A percentile compares a stretch with the other conserved stretches of the same genome.
Conservation (phyloP, 2,329 filamentous ascomycete species). For the Calonectria henricotiae region DNA sequence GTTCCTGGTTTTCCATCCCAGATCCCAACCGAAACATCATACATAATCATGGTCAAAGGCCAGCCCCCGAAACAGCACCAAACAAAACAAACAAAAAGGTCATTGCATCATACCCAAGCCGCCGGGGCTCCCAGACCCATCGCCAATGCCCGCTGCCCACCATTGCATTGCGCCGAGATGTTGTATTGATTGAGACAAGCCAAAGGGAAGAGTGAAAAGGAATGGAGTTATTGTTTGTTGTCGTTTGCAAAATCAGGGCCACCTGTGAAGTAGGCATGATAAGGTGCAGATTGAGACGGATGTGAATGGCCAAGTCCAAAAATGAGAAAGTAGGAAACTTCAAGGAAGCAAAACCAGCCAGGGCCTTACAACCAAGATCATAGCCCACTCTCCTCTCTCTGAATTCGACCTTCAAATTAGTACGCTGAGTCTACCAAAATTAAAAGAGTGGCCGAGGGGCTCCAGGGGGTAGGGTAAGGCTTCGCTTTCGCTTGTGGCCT, state of each 20-base stretch:
- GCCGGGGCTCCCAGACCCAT: constrained; percentile 34
- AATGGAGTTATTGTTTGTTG: constrained; percentile 23
- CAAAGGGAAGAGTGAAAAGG: constrained; percentile 36
- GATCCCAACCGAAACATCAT: constrained; percentile 41
- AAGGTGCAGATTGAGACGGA: constrained; percentile 12
- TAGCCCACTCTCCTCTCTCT: background rate
- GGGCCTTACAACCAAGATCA: constrained; percentile 10
- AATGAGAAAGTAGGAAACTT: background rate
- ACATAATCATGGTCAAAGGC: constrained; percentile 37
- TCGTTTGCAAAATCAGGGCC: constrained; percentile 26
- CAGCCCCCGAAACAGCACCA: constrained; percentile 33
- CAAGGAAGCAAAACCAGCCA: constrained; percentile 17
- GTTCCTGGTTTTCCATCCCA: constrained; percentile 37
- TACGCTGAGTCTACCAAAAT: background rate
- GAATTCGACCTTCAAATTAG: constrained; percentile 6
- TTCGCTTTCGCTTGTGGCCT: constrained; percentile 60
- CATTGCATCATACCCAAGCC: constrained; percentile 41
- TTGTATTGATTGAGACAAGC: constrained; percentile 34
- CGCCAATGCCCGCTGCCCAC: constrained; percentile 35
- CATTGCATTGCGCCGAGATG: constrained; percentile 43
- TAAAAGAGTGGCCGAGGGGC: constrained; percentile 34
- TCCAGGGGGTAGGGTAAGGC: constrained; percentile 53
- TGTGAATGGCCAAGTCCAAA: constrained; percentile 20
- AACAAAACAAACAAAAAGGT: constrained; percentile 33
- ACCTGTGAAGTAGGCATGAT: constrained; percentile 16